These are phyloP conservation scores for Penicillium paradoxum DNA, from an alignment of 495 filamentous ascomycete species.

Conservation along the genomic window DNA sequence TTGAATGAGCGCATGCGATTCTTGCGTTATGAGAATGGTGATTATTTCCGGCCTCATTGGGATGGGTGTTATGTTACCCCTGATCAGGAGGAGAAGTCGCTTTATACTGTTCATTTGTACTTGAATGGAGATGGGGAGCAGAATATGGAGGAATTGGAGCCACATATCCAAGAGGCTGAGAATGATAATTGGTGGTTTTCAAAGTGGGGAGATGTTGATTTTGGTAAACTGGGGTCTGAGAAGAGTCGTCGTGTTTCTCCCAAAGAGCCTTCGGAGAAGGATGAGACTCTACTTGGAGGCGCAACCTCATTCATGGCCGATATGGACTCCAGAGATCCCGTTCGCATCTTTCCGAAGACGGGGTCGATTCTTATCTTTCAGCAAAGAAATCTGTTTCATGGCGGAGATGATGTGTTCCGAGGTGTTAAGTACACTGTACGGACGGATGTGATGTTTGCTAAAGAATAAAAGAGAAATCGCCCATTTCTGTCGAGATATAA, in stretches of 20 bases:
- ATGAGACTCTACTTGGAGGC: slow-evolving; percentile 44
- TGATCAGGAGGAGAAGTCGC: slow-evolving; percentile 53
- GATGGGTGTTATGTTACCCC: slow-evolving; percentile 64
- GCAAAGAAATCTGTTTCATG: slow-evolving; percentile 62
- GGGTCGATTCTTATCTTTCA: slow-evolving; percentile 77
- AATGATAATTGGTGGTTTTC: slow-evolving; percentile 11
- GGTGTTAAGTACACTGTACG: slow-evolving; percentile 75
- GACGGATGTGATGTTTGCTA: slow-evolving; percentile 68
- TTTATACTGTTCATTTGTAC: slow-evolving; percentile 80
- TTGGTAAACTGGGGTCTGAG: slow-evolving; percentile 1
- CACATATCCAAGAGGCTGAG: slow-evolving; percentile 18
- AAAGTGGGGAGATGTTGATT: slow-evolving; percentile 12
- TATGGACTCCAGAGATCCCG: slow-evolving; percentile 30
- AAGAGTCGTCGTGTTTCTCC: not conserved
- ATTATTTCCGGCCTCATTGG: slow-evolving; percentile 76
- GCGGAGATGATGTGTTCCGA: slow-evolving; percentile 65
- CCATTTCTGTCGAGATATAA: not conserved
- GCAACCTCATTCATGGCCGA: slow-evolving; percentile 58
- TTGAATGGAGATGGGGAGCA: slow-evolving; percentile 59
- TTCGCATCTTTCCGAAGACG: slow-evolving; percentile 64
- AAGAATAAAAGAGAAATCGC: not conserved
- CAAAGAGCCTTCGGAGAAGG: not conserved
- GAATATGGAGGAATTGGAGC: slow-evolving; percentile 29
- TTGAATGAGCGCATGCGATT: slow-evolving; percentile 79
- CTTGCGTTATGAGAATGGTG: slow-evolving; percentile 67